A percentile compares a stretch with the other conserved stretches of the same genome.
Conservation (phyloP, 495 filamentous ascomycete species). For the Pseudoneurospora amorphoporcata region DNA sequence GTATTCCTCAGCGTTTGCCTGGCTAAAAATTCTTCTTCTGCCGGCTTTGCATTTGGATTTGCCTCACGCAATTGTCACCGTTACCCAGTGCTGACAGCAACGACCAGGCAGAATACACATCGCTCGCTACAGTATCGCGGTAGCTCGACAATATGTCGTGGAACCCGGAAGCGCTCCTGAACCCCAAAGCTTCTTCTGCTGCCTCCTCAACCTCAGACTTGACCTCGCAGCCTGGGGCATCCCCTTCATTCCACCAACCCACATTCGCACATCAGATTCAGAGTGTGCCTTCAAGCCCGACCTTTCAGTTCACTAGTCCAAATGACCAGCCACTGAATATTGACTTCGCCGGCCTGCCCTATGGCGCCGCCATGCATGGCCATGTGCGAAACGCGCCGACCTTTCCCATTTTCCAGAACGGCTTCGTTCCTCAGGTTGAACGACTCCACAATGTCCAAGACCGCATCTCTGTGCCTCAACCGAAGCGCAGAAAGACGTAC, state of each 20-base stretch:
- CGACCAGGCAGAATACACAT: neutral
- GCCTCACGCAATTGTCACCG: neutral
- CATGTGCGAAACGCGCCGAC: constrained; percentile 3
- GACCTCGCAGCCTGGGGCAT: constrained; percentile 8
- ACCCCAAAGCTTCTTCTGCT: constrained; percentile 14
- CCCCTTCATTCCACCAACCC: constrained; percentile 1
- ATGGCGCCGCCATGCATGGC: neutral
- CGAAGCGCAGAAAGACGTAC: constrained; percentile 54
- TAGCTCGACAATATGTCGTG: constrained; percentile 16
- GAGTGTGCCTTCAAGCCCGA: constrained; percentile 1
- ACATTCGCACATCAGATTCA: constrained; percentile 1
- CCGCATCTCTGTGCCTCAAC: constrained; percentile 46
- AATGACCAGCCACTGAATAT: constrained; percentile 6
- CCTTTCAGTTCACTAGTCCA: constrained; percentile 37
- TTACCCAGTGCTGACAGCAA: neutral
- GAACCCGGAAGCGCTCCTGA: constrained; percentile 16
- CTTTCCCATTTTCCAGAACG: constrained; percentile 17
- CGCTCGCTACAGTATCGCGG: neutral
- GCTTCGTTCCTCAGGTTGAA: constrained; percentile 48
- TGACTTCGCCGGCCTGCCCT: constrained; percentile 11
- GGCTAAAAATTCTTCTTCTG: neutral
- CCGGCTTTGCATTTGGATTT: neutral
- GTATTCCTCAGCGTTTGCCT: neutral
- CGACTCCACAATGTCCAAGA: constrained; percentile 60
- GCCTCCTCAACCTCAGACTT: neutral